Conservation (phyloP, 2,329 filamentous ascomycete species). For the Colletotrichum limetticola region DNA sequence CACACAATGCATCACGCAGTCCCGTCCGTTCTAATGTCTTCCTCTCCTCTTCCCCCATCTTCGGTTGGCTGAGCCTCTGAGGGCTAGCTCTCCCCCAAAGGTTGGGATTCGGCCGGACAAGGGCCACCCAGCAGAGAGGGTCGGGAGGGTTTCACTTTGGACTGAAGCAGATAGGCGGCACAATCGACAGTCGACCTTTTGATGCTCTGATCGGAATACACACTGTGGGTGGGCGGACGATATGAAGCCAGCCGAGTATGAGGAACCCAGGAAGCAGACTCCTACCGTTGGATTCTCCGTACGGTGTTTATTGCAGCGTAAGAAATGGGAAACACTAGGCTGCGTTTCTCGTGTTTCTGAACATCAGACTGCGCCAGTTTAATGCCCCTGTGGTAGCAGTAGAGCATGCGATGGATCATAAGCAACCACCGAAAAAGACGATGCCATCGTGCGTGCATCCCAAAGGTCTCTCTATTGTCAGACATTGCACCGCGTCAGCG, state of each 20-base stretch:
- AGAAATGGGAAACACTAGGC: slow-evolving; percentile 34
- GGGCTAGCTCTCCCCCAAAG: slow-evolving; percentile 2
- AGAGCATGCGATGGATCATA: background rate
- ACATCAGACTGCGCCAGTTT: slow-evolving; percentile 29
- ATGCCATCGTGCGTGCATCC: slow-evolving; percentile 8
- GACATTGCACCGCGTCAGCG: slow-evolving; percentile 1
- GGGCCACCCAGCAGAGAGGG: slow-evolving; percentile 24
- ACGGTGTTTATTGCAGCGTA: background rate
- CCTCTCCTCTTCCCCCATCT: background rate
- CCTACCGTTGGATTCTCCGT: background rate
- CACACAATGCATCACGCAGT: background rate
- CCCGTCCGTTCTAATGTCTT: slow-evolving; percentile 18
- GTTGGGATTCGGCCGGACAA: slow-evolving; percentile 24
- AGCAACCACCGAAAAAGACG: background rate
- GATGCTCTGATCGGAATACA: background rate
- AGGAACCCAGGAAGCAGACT: slow-evolving; percentile 14
- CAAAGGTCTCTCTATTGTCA: background rate
- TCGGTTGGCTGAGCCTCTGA: background rate
- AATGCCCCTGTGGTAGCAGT: slow-evolving; percentile 11
- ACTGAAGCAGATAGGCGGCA: slow-evolving; percentile 14
- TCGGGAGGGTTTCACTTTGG: slow-evolving; percentile 25
- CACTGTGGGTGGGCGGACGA: slow-evolving; percentile 24
- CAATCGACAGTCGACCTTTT: background rate
- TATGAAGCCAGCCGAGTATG: slow-evolving; percentile 33
- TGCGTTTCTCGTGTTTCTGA: slow-evolving; percentile 34